These are phyloP conservation scores for Cytospora mali DNA, from an alignment of 2,329 filamentous ascomycete species.

Conservation along the genomic window DNA sequence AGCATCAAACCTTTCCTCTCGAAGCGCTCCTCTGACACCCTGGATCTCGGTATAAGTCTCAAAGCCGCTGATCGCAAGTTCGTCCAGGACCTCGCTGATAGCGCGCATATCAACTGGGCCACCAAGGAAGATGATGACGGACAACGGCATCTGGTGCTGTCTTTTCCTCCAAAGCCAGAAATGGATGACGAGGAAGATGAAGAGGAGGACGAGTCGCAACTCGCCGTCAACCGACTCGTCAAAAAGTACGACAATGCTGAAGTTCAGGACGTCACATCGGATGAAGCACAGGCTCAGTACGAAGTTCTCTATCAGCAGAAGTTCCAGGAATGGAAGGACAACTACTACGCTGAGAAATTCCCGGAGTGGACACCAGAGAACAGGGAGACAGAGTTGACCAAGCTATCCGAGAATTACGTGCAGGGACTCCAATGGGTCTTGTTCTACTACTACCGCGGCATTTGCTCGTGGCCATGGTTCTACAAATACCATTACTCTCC, in stretches of 20 bases:
- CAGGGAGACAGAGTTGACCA: conserved; percentile 72
- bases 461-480: conserved; percentile 98
- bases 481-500: conserved; percentile 96
- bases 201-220: conserved; percentile 78
- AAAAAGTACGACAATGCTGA: conserved; percentile 90
- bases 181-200: conserved; percentile 63
- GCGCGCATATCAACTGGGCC: conserved; percentile 59
- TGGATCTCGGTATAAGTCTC: conserved; percentile 74
- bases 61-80: conserved; percentile 90
- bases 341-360: conserved; percentile 90
- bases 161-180: conserved; percentile 48
- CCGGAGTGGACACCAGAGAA: conserved; percentile 80
- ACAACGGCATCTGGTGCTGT: conserved; percentile 54
- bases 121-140: conserved; percentile 61
- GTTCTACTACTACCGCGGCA: conserved; percentile 96
- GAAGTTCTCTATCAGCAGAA: conserved; percentile 87
- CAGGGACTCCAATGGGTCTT: conserved; percentile 98
- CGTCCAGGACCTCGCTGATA: conserved; percentile 79
- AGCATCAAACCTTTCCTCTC: conserved; percentile 81
- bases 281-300: conserved; percentile 77
- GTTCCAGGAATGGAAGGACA: conserved; percentile 90
- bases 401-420: conserved; percentile 93
- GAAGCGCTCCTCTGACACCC: conserved; percentile 62
- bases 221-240: conserved; percentile 82
- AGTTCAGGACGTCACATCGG: conserved; percentile 76